A percentile compares a stretch with the other conserved stretches of the same genome.
Evolutionary conservation across 1,284 basidiomycete species (phyloP).

Genomic region (Malassezia psittaci): DNA sequence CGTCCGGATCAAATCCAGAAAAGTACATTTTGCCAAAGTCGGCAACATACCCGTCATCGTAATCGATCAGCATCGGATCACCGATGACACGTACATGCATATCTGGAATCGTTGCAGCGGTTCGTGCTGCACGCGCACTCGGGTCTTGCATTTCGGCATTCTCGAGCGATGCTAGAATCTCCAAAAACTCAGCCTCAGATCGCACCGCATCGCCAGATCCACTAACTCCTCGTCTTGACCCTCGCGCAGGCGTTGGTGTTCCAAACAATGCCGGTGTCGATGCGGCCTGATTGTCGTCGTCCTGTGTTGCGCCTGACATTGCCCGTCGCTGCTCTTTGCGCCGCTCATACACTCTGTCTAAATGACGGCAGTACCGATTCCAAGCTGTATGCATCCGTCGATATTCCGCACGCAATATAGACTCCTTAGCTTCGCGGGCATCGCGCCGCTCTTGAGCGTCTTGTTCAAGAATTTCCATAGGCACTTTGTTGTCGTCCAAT

Average conservation of each 20-base stretch:
- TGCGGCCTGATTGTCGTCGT: neutral
- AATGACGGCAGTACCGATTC: constrained; percentile 32
- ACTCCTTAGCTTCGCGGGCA: constrained; percentile 21
- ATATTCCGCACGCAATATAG: constrained; percentile 30
- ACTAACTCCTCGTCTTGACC: constrained; percentile 15
- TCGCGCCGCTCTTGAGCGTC: neutral
- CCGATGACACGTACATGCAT: constrained; percentile 62
- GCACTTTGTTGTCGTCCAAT: too few species aligned
- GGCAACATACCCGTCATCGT: constrained; percentile 69
- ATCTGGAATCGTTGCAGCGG: constrained; percentile 82
- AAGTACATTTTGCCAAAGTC: constrained; percentile 62
- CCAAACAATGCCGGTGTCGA: neutral
- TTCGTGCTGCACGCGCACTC: constrained; percentile 69
- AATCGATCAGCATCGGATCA: constrained; percentile 62
- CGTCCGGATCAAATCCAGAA: constrained; percentile 37
- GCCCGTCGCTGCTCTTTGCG: constrained; percentile 19
- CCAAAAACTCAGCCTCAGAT: constrained; percentile 92
- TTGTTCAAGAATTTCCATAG: neutral
- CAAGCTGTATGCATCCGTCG: constrained; percentile 34
- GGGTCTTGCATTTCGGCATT: constrained; percentile 87
- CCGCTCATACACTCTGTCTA: constrained; percentile 32
- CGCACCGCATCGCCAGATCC: constrained; percentile 75
- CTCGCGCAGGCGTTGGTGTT: constrained; percentile 9
- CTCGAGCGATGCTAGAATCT: constrained; percentile 83
- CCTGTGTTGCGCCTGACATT: neutral